Evolutionary conservation across 257 asterid species (phyloP).

Genomic region (Orobanche coerulescens): DNA sequence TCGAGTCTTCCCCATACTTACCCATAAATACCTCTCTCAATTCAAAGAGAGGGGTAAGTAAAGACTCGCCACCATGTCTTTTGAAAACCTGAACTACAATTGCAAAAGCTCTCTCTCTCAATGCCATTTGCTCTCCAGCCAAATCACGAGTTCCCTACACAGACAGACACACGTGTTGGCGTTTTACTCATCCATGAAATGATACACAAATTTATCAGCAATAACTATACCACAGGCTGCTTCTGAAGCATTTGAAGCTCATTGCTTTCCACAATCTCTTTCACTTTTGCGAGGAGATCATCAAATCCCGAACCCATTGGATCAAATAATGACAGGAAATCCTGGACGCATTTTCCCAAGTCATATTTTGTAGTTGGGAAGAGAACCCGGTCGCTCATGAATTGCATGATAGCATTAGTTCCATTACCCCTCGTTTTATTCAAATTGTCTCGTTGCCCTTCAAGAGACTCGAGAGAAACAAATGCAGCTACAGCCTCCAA

Average conservation of each 20-base stretch:
- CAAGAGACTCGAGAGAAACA: conserved; percentile 52
- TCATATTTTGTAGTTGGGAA: conserved; percentile 22
- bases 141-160: conserved; percentile 98
- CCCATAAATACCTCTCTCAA: conserved; percentile 95
- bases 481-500: conserved; percentile 75
- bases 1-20: conserved; percentile 96
- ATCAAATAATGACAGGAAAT: conserved; percentile 41
- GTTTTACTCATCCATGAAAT: too few relatives aligned
- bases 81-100: conserved; percentile 70
- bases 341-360: conserved; percentile 36
- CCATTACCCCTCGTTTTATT: conserved; percentile 72
- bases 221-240: conserved; percentile 68
- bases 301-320: conserved; percentile 42
- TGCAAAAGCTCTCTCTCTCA: conserved; percentile 72
- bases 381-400: conserved; percentile 54
- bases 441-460: conserved; percentile 34
- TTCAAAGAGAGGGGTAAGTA: conserved; percentile 93
- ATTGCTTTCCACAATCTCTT: conserved; percentile 85
- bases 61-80: conserved; percentile 81
- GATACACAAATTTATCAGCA: too few relatives aligned
- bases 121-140: conserved; percentile 84
- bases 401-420: conserved; percentile 50
- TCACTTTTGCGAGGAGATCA: conserved; percentile 50
- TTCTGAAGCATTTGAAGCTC: conserved; percentile 83
- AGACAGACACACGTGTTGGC: too few relatives aligned